Base-by-base conservation (phyloP, 2,329 filamentous ascomycete species). In the Niveomyces coronatus region DNA sequence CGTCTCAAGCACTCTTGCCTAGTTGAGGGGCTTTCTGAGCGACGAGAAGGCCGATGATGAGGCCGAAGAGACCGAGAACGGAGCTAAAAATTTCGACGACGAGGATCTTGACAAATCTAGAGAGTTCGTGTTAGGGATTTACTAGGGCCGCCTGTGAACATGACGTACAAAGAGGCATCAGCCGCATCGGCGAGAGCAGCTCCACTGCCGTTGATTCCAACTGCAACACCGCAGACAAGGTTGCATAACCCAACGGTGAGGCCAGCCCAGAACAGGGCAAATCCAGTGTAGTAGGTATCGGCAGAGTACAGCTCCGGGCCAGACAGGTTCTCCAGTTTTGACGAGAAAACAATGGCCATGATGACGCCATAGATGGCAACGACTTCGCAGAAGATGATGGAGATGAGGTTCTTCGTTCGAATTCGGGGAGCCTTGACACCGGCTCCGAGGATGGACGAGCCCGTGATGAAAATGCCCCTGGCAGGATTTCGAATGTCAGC, bases 331-430 rank as follows among this genome's bases (percentile, higher is more conserved):
- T 75, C 73, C 51, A 98, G 67, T 64, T 95, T 94, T 45, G 88
- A 75, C 31, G 88, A 93, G 69, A 96, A 96, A 54, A 98, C 84
- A 60, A 98, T 98, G 53, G 88, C 83, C 87, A 98, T 98, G 67
- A 98, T 98, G 64, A 98, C 89, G 53, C 93, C 93, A 73, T 98
- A 98, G 63, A 98, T 98, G 63, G 91, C 91, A 55, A 98, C 91
- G 56, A 98, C 91, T 68, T 98, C 91, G 70, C 91, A 98, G 68
- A 98, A 98, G 67, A 98, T 96, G 64, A 98, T 98, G 54, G 89
- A 96, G 61, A 98, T 96, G 56, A 98, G 66, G 71, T 98, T 98
- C 79, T 98, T 98, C 47, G 91, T 98, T 61, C 91, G 85, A 65
- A 98, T 98, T 53, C 91, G 83, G 26, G 93, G 93, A 31, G 91